Percentiles rank a stretch among this genome's conserved stretches.
These are phyloP conservation scores for Scleromitrula shiraiana DNA, from an alignment of 2,329 filamentous ascomycete species.

Conservation along the genomic window DNA sequence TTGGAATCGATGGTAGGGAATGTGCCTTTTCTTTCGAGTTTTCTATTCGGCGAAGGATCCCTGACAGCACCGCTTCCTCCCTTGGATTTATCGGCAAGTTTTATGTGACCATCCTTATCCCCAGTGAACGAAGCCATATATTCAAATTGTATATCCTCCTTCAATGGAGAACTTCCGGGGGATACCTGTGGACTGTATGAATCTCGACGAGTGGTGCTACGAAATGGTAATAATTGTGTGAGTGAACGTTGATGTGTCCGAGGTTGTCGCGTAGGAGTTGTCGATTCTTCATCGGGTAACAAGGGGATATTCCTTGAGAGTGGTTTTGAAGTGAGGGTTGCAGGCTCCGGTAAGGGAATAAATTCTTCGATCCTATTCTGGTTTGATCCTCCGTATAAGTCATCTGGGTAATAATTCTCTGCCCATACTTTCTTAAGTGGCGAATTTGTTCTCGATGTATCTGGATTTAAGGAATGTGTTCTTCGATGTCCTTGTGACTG, in stretches of 20 bases:
- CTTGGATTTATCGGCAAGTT: conserved; percentile 21
- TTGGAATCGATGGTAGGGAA: conserved; percentile 11
- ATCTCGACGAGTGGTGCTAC: conserved; percentile 11
- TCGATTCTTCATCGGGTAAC: conserved; percentile 13
- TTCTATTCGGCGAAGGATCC: conserved; percentile 16
- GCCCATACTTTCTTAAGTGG: conserved; percentile 22
- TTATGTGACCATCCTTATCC: conserved; percentile 21
- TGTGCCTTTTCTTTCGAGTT: conserved; percentile 18
- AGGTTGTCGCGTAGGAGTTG: conserved; percentile 11
- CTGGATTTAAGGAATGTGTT: conserved; percentile 12
- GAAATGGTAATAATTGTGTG: conserved; percentile 21
- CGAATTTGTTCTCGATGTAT: conserved; percentile 10
- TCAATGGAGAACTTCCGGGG: conserved; percentile 7
- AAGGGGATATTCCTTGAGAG: conserved; percentile 10
- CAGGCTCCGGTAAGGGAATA: conserved; percentile 10
- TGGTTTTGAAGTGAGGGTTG: conserved; percentile 9
- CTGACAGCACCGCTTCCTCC: conserved; percentile 17
- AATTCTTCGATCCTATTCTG: conserved; percentile 8
- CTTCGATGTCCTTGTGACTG: conserved; percentile 4
- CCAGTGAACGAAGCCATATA: conserved; percentile 27
- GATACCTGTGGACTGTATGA: conserved; percentile 14
- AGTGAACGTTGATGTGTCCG: conserved; percentile 21
- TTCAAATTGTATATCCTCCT: conserved; percentile 15
- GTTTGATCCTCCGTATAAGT: conserved; percentile 10
- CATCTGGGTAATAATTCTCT: conserved; percentile 20